phyloP scores from a whole-genome alignment of 306 rosid genomes.

The Canavalia gladiata region DNA sequence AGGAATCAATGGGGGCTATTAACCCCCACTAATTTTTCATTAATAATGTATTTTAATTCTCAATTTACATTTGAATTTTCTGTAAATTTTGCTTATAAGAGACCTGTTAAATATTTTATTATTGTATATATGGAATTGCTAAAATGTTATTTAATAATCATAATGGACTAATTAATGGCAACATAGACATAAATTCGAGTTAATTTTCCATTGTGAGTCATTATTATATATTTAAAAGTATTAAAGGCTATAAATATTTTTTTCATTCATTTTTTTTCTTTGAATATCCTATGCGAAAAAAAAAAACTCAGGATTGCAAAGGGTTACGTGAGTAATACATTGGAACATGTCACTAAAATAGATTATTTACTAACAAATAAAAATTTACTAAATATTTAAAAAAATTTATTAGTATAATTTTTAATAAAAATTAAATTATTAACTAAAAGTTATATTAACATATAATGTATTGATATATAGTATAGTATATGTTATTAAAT shows the following conservation, averaged over 20 bases:
- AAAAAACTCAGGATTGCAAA: neutral
- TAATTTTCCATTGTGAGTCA: constrained; percentile 40
- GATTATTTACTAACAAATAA: too few relatives aligned
- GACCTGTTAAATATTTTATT: constrained; percentile 1
- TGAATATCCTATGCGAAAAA: too few relatives aligned
- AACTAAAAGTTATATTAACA: too few relatives aligned
- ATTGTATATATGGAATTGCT: neutral
- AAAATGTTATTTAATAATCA: constrained; percentile 21
- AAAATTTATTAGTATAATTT: too few relatives aligned
- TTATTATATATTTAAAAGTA: constrained; percentile 46
- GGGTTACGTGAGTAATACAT: neutral
- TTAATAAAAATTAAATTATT: too few relatives aligned
- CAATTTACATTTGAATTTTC: neutral
- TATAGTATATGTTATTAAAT: too few relatives aligned
- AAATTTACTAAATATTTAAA: too few relatives aligned
- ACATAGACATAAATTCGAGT: constrained; percentile 41
- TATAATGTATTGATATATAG: too few relatives aligned
- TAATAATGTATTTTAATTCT: constrained; percentile 20
- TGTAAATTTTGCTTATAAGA: neutral
- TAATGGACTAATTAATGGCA: constrained; percentile 37
- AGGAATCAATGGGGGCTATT: constrained; percentile 71
- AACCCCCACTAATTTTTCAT: constrained; percentile 42
- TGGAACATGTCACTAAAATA: too few relatives aligned
- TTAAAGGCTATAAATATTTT: neutral
- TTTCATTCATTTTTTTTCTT: neutral